A percentile compares a stretch with the other conserved stretches of the same genome.
Evolutionary conservation across 2,329 filamentous ascomycete genomes (phyloP).

Genomic region (Colletotrichum zoysiae): DNA sequence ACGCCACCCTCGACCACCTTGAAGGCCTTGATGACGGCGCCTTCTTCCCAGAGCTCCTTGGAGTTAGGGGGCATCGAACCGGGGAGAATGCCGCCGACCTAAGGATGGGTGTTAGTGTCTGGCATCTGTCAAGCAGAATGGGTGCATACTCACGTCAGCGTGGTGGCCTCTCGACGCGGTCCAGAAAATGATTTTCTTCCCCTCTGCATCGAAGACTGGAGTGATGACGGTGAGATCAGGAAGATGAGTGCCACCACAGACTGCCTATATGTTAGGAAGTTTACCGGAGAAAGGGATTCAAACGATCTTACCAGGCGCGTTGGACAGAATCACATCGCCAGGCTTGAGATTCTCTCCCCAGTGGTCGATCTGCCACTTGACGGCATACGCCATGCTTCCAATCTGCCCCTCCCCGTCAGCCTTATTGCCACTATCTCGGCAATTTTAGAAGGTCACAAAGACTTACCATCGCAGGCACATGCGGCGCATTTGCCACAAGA

Average conservation of each 20-base stretch:
- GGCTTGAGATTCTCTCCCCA: conserved; percentile 65
- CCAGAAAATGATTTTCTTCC: conserved; percentile 51
- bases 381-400: conserved; percentile 84
- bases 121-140: too few species aligned
- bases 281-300: background rate
- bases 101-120: background rate
- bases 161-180: conserved; percentile 81
- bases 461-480: conserved; percentile 75
- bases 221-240: conserved; percentile 55
- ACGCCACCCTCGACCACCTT: conserved; percentile 81
- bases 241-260: conserved; percentile 54
- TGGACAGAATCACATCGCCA: conserved; percentile 54
- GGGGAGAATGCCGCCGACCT: conserved; percentile 80
- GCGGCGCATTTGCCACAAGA: conserved; percentile 80
- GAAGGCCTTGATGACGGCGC: conserved; percentile 73
- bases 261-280: conserved; percentile 42
- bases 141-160: conserved; percentile 64
- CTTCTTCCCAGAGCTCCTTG: conserved; percentile 73
- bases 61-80: conserved; percentile 87
- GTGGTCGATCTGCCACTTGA: conserved; percentile 71
- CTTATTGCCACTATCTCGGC: too few species aligned
- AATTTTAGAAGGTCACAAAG: background rate
- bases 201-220: conserved; percentile 56
- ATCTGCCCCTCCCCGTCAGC: conserved; percentile 51
- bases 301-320: conserved; percentile 42